Conservation (phyloP, 2,329 filamentous ascomycete species). For the Microsporum audouinii region DNA sequence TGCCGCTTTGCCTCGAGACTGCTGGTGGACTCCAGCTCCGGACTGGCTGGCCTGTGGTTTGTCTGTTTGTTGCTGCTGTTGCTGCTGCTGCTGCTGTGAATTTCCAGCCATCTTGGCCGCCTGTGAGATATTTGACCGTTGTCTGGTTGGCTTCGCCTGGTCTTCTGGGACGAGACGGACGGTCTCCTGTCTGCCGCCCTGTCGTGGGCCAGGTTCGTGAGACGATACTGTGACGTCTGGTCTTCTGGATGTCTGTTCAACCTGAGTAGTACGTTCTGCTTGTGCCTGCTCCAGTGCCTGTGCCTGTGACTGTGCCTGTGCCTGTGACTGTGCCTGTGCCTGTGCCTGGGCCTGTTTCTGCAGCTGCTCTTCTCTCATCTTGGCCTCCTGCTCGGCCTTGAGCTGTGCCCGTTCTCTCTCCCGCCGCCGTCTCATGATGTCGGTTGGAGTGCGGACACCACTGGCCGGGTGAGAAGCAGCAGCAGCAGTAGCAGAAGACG, state of each 20-base stretch:
- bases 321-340: conserved; percentile 29
- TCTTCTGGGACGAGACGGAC: not conserved
- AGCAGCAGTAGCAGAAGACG: not conserved
- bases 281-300: conserved; percentile 39
- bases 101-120: conserved; percentile 3
- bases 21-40: conserved; percentile 10
- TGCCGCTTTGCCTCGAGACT: conserved; percentile 42
- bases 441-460: conserved; percentile 69
- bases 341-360: not conserved
- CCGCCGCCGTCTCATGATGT: conserved; percentile 80
- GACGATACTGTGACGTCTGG: not conserved
- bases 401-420: conserved; percentile 60
- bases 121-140: conserved; percentile 4
- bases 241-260: not conserved
- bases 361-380: conserved; percentile 40
- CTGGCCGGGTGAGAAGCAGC: conserved; percentile 26
- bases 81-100: not conserved
- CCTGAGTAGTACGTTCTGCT: not conserved
- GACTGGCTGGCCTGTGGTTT: conserved; percentile 9
- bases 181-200: not conserved
- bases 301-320: conserved; percentile 34
- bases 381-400: conserved; percentile 55
- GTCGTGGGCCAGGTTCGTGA: not conserved
- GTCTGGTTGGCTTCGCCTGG: not conserved
- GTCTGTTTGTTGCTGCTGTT: not conserved